phyloP scores from a whole-genome alignment of 2,329 filamentous ascomycete species.

The Talaromyces piceae region DNA sequence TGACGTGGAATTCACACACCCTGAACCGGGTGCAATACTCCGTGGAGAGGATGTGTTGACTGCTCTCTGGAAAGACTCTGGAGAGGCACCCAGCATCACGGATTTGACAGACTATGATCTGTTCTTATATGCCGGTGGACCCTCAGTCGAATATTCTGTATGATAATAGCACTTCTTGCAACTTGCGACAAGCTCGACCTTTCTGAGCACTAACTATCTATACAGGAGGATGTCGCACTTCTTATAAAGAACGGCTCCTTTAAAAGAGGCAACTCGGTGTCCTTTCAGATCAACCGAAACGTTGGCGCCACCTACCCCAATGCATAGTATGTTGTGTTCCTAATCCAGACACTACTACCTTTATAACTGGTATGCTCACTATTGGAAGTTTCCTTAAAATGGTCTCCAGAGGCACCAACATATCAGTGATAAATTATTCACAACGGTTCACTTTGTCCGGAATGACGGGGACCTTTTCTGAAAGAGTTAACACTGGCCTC shows the following conservation, averaged over 20 bases:
- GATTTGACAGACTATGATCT: slow-evolving; percentile 50
- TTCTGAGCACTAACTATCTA: background rate
- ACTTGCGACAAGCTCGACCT: background rate
- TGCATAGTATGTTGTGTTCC: slow-evolving; percentile 45
- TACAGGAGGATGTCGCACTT: slow-evolving; percentile 34
- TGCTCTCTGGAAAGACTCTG: slow-evolving; percentile 52
- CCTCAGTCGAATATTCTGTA: slow-evolving; percentile 43
- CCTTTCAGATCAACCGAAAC: slow-evolving; percentile 38
- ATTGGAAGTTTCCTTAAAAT: slow-evolving; percentile 51
- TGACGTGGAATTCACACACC: slow-evolving; percentile 48
- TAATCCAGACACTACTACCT: background rate
- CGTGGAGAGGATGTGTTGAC: slow-evolving; percentile 45
- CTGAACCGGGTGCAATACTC: slow-evolving; percentile 45
- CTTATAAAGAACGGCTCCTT: slow-evolving; percentile 34
- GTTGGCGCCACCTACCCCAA: slow-evolving; percentile 42
- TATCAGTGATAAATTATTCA: slow-evolving; percentile 53
- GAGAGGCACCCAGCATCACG: slow-evolving; percentile 41
- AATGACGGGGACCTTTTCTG: slow-evolving; percentile 55
- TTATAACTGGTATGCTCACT: background rate
- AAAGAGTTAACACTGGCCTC: slow-evolving; percentile 23
- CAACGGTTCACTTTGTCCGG: slow-evolving; percentile 55
- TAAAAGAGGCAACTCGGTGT: slow-evolving; percentile 34
- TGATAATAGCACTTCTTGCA: slow-evolving; percentile 3
- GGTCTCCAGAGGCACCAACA: slow-evolving; percentile 43
- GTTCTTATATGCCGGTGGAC: slow-evolving; percentile 55